A percentile compares a stretch with the other conserved stretches of the same genome.
These are phyloP conservation scores for Rhynchospora tenuis DNA, from an alignment of 176 grass and related monocot genomes.

Conservation along the genomic window DNA sequence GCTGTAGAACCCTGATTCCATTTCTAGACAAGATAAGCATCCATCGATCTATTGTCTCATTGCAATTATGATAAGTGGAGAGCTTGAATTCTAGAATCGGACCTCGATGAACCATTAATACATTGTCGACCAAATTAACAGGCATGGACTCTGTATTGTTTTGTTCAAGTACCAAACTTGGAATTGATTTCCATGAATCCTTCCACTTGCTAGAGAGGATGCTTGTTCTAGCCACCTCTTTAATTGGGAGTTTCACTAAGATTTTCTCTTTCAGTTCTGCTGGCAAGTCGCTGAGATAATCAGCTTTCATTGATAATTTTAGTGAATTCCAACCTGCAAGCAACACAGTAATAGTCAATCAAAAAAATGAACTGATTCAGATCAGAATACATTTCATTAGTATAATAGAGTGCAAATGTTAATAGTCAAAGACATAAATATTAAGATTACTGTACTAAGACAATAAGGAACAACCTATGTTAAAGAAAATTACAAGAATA, in stretches of 20 bases:
- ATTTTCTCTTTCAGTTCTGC: constrained; percentile 43
- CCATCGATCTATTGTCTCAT: constrained; percentile 31
- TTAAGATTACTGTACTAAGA: too few species aligned
- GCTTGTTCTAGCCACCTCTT: constrained; percentile 36
- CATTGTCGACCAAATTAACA: constrained; percentile 1
- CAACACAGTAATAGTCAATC: too few species aligned
- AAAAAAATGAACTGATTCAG: too few species aligned
- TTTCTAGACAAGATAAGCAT: constrained; percentile 55
- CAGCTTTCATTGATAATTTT: neutral
- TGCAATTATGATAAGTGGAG: neutral
- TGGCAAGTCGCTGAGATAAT: constrained; percentile 46
- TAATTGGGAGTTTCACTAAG: constrained; percentile 37
- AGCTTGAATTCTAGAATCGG: constrained; percentile 37
- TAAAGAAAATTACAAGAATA: too few species aligned
- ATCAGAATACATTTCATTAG: too few species aligned
- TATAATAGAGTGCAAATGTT: too few species aligned
- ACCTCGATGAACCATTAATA: constrained; percentile 32
- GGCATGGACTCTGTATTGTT: constrained; percentile 3
- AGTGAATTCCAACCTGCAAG: neutral
- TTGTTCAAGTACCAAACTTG: constrained; percentile 24
- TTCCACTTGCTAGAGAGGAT: constrained; percentile 43
- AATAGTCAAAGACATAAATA: neutral
- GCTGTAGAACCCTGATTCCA: constrained; percentile 20
- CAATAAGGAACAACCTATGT: too few species aligned
- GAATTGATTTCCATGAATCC: constrained; percentile 42